Percentiles rank a stretch among this genome's conserved stretches.
Conservation (phyloP, 495 filamentous ascomycete species). For the Lentithecium fluviatile region DNA sequence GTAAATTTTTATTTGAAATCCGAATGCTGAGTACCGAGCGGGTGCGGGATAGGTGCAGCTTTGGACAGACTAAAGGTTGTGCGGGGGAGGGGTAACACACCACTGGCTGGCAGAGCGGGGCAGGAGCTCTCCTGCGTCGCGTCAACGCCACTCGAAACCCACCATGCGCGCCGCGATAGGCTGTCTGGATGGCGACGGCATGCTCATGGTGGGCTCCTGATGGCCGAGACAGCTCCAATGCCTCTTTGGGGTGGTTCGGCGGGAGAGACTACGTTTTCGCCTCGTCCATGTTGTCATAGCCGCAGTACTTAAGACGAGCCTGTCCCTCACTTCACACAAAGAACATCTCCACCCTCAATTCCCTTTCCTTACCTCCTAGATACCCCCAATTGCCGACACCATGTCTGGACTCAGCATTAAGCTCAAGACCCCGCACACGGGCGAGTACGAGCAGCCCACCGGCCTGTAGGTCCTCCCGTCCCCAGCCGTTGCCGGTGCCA, state of each 20-base stretch:
- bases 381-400: constrained; percentile 1
- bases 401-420: constrained; percentile 44
- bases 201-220: constrained; percentile 11
- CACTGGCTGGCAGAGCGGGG: constrained; percentile 3
- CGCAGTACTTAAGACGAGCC: constrained; percentile 15
- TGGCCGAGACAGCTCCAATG: constrained; percentile 19
- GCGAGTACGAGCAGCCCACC: constrained; percentile 79
- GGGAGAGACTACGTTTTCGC: neutral
- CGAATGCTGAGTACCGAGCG: neutral
- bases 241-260: neutral
- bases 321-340: constrained; percentile 14
- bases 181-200: neutral
- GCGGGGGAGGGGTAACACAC: constrained; percentile 12
- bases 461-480: constrained; percentile 70
- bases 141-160: constrained; percentile 8
- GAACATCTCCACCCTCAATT: constrained; percentile 1
- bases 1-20: neutral
- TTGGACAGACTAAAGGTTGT: neutral
- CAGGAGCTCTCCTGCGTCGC: neutral
- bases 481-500: too few relatives aligned
- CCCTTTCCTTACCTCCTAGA: neutral
- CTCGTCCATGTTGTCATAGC: constrained; percentile 9
- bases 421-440: constrained; percentile 66
- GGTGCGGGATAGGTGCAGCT: constrained; percentile 18
- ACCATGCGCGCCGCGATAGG: neutral